These are phyloP conservation scores for Mucor saturninus DNA, from an alignment of 371 early-diverging fungal genomes.

Conservation along the genomic window DNA sequence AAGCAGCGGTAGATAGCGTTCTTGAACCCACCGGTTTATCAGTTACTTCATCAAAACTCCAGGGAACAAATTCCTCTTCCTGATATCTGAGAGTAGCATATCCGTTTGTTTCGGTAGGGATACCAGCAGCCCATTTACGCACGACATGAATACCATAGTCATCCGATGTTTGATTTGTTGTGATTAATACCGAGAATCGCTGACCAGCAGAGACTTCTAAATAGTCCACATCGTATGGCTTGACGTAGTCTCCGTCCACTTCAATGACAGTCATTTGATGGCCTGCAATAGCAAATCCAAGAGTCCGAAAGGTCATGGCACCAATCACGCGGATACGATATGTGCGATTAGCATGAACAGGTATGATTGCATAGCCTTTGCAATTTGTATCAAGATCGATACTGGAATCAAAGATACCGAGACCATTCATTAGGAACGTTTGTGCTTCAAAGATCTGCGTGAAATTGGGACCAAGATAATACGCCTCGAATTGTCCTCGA, in stretches of 20 bases:
- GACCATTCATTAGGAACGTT: conserved; percentile 48
- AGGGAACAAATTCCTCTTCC: background rate
- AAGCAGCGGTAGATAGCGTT: conserved; percentile 41
- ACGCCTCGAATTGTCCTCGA: conserved; percentile 31
- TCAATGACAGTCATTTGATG: conserved; percentile 47
- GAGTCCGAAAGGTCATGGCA: conserved; percentile 35
- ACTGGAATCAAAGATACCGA: conserved; percentile 20
- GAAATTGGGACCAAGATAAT: conserved; percentile 36
- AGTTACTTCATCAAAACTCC: conserved; percentile 16
- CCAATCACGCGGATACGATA: conserved; percentile 46
- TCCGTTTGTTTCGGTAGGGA: conserved; percentile 15
- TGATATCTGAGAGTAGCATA: conserved; percentile 23
- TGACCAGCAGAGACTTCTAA: conserved; percentile 48
- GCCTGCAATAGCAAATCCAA: conserved; percentile 32
- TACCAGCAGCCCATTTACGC: background rate
- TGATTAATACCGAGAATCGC: conserved; percentile 40
- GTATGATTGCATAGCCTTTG: conserved; percentile 31
- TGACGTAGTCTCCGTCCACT: conserved; percentile 38
- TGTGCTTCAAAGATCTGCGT: conserved; percentile 38
- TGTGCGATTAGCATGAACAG: conserved; percentile 33
- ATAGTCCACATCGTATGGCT: conserved; percentile 33
- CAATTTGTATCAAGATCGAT: conserved; percentile 23
- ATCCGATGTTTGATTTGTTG: conserved; percentile 28
- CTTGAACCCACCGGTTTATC: conserved; percentile 30
- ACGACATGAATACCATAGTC: conserved; percentile 17